Percentiles rank a stretch among this genome's conserved stretches.
These are phyloP conservation scores for Sanghuangporus baumii DNA, from an alignment of 1,284 basidiomycete genomes.

Conservation along the genomic window DNA sequence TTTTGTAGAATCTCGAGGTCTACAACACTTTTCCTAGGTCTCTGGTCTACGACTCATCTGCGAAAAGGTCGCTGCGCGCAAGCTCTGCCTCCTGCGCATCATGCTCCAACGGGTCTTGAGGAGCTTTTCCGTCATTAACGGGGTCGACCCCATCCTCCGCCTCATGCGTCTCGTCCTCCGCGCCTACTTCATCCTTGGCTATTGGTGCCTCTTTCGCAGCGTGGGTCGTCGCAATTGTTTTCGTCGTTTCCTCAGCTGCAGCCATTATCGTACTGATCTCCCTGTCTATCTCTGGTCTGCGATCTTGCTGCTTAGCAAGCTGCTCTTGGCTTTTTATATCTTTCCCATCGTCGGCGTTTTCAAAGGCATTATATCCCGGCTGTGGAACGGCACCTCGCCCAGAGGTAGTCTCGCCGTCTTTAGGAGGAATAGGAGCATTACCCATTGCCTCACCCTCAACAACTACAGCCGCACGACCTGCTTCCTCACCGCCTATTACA, in stretches of 20 bases:
- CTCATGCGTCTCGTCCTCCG: neutral
- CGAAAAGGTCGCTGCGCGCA: constrained; percentile 17
- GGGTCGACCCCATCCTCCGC: neutral
- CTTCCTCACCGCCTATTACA: constrained; percentile 16
- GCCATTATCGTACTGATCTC: constrained; percentile 17
- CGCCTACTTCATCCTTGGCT: neutral
- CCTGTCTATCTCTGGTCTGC: constrained; percentile 10
- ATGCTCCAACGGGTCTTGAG: constrained; percentile 6
- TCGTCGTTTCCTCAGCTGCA: neutral
- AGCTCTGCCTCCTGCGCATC: constrained; percentile 18
- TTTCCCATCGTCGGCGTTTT: constrained; percentile 9
- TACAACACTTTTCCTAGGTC: neutral
- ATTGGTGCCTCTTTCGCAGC: neutral
- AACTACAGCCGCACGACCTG: constrained; percentile 18
- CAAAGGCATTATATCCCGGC: constrained; percentile 21
- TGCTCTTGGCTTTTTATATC: constrained; percentile 9
- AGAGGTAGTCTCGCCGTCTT: constrained; percentile 13
- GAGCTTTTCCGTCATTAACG: neutral
- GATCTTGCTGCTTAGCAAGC: constrained; percentile 5
- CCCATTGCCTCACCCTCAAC: constrained; percentile 9
- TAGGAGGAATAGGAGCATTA: constrained; percentile 5
- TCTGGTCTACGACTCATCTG: constrained; percentile 2
- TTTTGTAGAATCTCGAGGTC: neutral
- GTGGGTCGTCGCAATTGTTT: neutral
- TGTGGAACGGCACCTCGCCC: constrained; percentile 10